Conservation (phyloP, 495 filamentous ascomycete species). For the Neurospora sublineolata region DNA sequence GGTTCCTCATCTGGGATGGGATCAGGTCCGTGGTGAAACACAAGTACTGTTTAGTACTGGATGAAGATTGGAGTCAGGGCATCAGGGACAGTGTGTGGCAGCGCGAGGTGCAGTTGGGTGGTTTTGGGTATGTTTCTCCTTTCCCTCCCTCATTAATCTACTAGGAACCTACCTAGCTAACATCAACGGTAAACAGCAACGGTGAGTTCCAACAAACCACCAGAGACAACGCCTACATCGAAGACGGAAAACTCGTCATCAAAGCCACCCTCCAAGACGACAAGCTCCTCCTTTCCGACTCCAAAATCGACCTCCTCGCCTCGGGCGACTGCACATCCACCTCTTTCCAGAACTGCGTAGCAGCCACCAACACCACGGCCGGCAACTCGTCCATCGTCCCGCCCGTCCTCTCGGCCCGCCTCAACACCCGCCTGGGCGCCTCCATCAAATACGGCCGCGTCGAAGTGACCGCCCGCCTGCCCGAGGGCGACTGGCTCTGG, state of each 20-base stretch:
- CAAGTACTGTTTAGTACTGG: conserved; percentile 60
- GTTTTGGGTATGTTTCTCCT: conserved; percentile 56
- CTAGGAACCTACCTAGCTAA: neutral
- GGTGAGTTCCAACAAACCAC: conserved; percentile 66
- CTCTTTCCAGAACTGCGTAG: conserved; percentile 44
- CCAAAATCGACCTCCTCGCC: conserved; percentile 51
- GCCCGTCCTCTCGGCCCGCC: conserved; percentile 65
- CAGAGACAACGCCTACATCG: conserved; percentile 63
- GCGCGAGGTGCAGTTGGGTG: conserved; percentile 67
- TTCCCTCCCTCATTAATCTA: neutral
- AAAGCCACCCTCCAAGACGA: conserved; percentile 65
- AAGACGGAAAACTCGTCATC: conserved; percentile 60
- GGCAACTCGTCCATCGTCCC: conserved; percentile 67
- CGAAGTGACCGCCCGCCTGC: conserved; percentile 65
- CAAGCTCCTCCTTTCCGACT: conserved; percentile 48
- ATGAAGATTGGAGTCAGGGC: conserved; percentile 54
- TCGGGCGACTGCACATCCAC: conserved; percentile 55
- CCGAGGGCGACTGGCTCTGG: conserved; percentile 78
- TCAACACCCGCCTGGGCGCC: conserved; percentile 58
- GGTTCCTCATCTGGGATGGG: conserved; percentile 61
- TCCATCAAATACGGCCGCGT: conserved; percentile 71
- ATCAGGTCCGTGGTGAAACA: conserved; percentile 56
- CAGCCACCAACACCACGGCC: conserved; percentile 47
- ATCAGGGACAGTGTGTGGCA: conserved; percentile 57
- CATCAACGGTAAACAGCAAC: conserved; percentile 40